Base-by-base conservation (phyloP, 2,329 filamentous ascomycete genomes). In the Calycina marina region DNA sequence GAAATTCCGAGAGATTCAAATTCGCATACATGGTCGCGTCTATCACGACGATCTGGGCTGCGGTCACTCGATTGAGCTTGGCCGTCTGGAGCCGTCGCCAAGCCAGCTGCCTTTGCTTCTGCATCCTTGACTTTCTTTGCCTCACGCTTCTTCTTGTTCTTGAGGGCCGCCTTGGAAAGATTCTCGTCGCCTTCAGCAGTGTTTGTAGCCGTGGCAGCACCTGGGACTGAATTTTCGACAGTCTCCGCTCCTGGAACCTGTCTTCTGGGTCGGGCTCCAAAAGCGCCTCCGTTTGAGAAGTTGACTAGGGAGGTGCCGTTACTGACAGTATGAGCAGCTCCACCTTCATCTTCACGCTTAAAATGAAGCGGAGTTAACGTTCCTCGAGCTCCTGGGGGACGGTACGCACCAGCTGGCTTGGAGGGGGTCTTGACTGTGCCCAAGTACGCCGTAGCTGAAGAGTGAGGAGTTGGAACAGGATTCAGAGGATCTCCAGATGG, bases 111-210 rank as follows among this genome's bases (percentile, higher is more conserved):
- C 44, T 74, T 76, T 30, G 70, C 72, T 12, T 83, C 81, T 4
- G 65, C 69, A 28, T 90, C 85, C 53, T 86, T 90, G 31, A 72
- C 71, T 61, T 94, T 96, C 67, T 92, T 94, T 44, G 82, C 82
- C 45, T 82, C 77, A 28, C 90, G 73, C 71, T 96, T 96, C 72
- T 96, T 96, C 72, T 96, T 96, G 61, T 94, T 94, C 69, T 94
- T 94, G 47, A 83, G 63, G 9, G 81, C 85, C 33, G 79, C 73
- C 61, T 90, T 92, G 40, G 81, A 86, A 40, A 90, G 56, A 45
- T 69, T 76, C 45, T 82, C 81, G 39, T 54, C 68, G 26, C 76
- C 61, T 58, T 77, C 56, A 41, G 61, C 68, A 20, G 69, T 63
- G 38, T n/a, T n/a, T 28, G 81, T 65, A 40, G 69, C 70, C 28